phyloP scores from a whole-genome alignment of 2,329 filamentous ascomycete genomes.

The Xylariales sp. region DNA sequence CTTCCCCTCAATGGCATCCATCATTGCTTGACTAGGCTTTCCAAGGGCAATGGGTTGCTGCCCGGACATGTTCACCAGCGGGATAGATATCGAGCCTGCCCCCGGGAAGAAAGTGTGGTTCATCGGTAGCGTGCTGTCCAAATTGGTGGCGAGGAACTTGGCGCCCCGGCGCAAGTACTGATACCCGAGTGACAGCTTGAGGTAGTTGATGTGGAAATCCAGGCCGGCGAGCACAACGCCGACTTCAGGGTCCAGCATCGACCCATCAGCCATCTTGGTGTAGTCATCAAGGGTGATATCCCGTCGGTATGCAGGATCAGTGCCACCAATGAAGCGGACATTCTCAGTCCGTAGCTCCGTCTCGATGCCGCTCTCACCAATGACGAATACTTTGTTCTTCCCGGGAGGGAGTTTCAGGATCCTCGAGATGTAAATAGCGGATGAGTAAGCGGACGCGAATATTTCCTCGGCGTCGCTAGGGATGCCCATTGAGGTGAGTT shows the following conservation, averaged over 20 bases:
- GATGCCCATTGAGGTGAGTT: conserved; percentile 78
- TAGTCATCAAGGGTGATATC: conserved; percentile 82
- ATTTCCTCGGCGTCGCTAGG: conserved; percentile 80
- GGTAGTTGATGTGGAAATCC: conserved; percentile 93
- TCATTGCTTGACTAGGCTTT: conserved; percentile 98
- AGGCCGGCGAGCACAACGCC: conserved; percentile 85
- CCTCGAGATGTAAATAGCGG: conserved; percentile 90
- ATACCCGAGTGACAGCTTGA: conserved; percentile 79
- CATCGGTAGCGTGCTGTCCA: conserved; percentile 83
- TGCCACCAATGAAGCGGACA: conserved; percentile 78
- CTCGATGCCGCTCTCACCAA: conserved; percentile 90
- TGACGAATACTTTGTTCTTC: conserved; percentile 89
- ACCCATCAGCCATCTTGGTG: conserved; percentile 67
- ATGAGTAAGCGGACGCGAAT: conserved; percentile 92
- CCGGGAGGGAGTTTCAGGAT: conserved; percentile 75
- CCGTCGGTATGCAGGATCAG: conserved; percentile 70
- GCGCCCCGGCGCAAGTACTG: conserved; percentile 83
- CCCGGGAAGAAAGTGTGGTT: conserved; percentile 83
- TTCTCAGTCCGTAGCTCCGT: conserved; percentile 78
- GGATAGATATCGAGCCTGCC: conserved; percentile 76
- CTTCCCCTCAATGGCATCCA: conserved; percentile 97
- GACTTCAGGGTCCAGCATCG: conserved; percentile 78
- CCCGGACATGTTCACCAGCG: conserved; percentile 67
- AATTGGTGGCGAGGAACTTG: conserved; percentile 87
- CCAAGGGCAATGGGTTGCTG: conserved; percentile 73